Base-by-base conservation (phyloP, 371 early-diverging fungal genomes). In the Circinella umbellata region DNA sequence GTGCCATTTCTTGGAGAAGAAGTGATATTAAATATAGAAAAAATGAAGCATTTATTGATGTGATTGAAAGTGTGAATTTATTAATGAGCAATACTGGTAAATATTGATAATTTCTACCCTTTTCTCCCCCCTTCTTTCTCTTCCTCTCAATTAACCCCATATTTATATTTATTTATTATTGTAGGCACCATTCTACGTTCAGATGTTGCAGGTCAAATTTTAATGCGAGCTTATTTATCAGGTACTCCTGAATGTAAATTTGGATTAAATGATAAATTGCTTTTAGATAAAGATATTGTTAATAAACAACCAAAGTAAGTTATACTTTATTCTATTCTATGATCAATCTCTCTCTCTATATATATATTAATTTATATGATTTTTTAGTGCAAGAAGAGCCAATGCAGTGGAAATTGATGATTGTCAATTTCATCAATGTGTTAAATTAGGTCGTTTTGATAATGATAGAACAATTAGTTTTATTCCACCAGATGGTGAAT, bases 231-330 rank as follows among this genome's bases (percentile, higher is more conserved):
- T 67, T 98, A 94, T 78, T 83, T 99, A 70, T 93, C 92, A 39
- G 99, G 99, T 34, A 98, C 98, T 92, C 99, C 99, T 17, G 99
- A 99, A 76, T 90, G 98, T 69, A 90, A 98, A 47, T 89, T 99
- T 67, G 99, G 99, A 1, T 75, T 96, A 51, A 96, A 96, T 72
- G 96, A 96, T 73, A 90, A 90, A 62, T 80, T 96, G 13, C 72
- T 93, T 37, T 74, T 94, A 38, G 94, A 93, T 63, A 91, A 92
- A 65, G 93, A 93, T 74, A 70, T 84, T 13, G 77, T 81, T 6
- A 80, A 82, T 34, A 57, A 57, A 36, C 73, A 78, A 37, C 75
- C 76, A 15, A 71, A 71, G 83, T 80, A 62, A 60, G 48, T 42
- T n/a, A n/a, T n/a, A n/a, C n/a, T n/a, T n/a, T n/a, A n/a, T n/a